These are phyloP conservation scores for Phytophthora litchii DNA, from an alignment of 352 stramenopile species.

Conservation along the genomic window DNA sequence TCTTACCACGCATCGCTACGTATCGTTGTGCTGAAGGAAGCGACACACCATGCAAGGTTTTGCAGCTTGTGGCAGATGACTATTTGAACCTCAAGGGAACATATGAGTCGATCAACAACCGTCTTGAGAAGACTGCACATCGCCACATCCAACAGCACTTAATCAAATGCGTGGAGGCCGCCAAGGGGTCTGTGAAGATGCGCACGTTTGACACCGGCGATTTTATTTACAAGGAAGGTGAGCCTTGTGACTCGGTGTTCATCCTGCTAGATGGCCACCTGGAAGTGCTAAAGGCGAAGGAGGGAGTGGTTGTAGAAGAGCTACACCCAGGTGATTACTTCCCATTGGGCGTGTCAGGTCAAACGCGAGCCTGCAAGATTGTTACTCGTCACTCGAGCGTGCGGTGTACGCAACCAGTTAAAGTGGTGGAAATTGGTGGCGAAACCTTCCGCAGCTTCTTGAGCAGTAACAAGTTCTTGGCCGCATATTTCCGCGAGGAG, in stretches of 20 bases:
- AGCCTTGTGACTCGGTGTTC: constrained; percentile 80
- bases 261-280: constrained; percentile 78
- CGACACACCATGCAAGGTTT: constrained; percentile 66
- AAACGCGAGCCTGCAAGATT: constrained; percentile 72
- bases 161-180: constrained; percentile 78
- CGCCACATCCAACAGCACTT: constrained; percentile 73
- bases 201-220: constrained; percentile 58
- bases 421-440: constrained; percentile 80
- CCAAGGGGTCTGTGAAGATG: constrained; percentile 74
- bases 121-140: constrained; percentile 63
- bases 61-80: constrained; percentile 81
- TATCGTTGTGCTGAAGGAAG: constrained; percentile 59
- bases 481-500: constrained; percentile 77
- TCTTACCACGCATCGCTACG: constrained; percentile 75
- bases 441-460: constrained; percentile 87
- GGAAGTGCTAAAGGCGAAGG: constrained; percentile 73
- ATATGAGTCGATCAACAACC: constrained; percentile 74
- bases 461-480: constrained; percentile 83
- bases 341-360: constrained; percentile 73
- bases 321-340: constrained; percentile 81
- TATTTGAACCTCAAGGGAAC: constrained; percentile 80
- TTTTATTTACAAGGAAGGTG: constrained; percentile 82
- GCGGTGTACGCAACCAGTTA: constrained; percentile 66
- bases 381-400: constrained; percentile 75
- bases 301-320: constrained; percentile 73